Evolutionary conservation across 2,329 filamentous ascomycete genomes (phyloP), one percentile per base, ranked within the genome.

Genomic region (Aspergillus pseudoglaucus): DNA sequence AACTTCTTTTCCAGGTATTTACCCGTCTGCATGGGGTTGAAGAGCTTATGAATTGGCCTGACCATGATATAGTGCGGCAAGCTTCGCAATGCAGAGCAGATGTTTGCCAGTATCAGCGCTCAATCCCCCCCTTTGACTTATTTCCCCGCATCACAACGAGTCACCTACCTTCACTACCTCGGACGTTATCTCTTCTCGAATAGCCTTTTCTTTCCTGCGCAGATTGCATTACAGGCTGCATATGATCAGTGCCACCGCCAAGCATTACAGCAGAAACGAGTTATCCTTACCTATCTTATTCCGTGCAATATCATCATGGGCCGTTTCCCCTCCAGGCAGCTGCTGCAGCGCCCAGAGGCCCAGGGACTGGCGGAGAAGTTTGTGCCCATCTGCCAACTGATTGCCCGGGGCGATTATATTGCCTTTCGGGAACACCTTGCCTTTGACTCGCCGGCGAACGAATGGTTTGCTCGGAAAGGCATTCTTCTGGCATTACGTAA

Each of bases 101-200:
- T 96, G 59, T 93, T 96, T 63, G 85, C 84, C 55, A 94, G 93
- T 62, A 91, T 96, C 54, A 84, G 83, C 44, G 84, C 87, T 48
- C 86, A 88, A 55, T 90, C 88, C 0, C 90, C 90, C 1, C 88
- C 89, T 0, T 72, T 97, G 10, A 77, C 80, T 1, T 80, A 88
- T 45, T 97, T 94, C 61, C 89, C 90, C 2, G 88, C 88, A 18
- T 80, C 86, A 5, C 88, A 97, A 64, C 82, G 90, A 43, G 89
- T 95, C 44, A 95, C 90, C 3, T 97, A 90, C 59, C 83, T 97
- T 12, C 96, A 95, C 72, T 95, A 95, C 64, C 83, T 97, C 5
- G 91, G 91, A 15, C 85, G 90, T 49, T 96, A 91, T 69, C 83
- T 90, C 61, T 89, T 95, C 65, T 83, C 87, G 53, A 90, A 88